phyloP scores from a whole-genome alignment of 2,329 filamentous ascomycete genomes.

The Pyrenochaeta sp. region DNA sequence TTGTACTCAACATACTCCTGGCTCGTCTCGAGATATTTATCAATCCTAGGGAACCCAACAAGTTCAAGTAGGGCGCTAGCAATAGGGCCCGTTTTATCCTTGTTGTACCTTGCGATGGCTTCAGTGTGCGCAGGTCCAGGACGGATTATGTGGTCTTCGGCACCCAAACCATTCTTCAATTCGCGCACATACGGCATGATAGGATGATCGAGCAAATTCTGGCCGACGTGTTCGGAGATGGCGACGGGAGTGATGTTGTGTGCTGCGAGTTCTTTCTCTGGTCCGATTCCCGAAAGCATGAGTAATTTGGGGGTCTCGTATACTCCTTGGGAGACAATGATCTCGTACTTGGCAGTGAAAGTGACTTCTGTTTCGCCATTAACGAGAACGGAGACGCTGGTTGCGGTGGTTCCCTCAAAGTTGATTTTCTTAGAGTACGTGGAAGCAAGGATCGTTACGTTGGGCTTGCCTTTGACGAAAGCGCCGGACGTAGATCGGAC shows the following conservation, averaged over 20 bases:
- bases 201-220: slow-evolving; percentile 66
- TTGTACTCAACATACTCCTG: slow-evolving; percentile 58
- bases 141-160: slow-evolving; percentile 57
- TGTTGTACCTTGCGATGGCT: slow-evolving; percentile 47
- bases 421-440: slow-evolving; percentile 63
- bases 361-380: slow-evolving; percentile 53
- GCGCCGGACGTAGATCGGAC: slow-evolving; percentile 61
- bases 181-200: slow-evolving; percentile 42
- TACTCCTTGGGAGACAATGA: slow-evolving; percentile 52
- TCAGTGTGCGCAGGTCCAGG: slow-evolving; percentile 44
- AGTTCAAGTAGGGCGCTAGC: slow-evolving; percentile 59
- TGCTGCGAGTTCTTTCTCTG: slow-evolving; percentile 58
- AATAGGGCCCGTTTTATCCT: slow-evolving; percentile 53
- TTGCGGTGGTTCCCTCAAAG: slow-evolving; percentile 57
- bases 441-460: slow-evolving; percentile 61
- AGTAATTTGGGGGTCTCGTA: slow-evolving; percentile 70
- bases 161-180: slow-evolving; percentile 59
- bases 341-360: slow-evolving; percentile 23
- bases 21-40: slow-evolving; percentile 61
- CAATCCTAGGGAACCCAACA: slow-evolving; percentile 66
- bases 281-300: slow-evolving; percentile 68
- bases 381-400: slow-evolving; percentile 59
- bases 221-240: slow-evolving; percentile 67
- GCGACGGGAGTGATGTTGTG: slow-evolving; percentile 61
- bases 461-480: slow-evolving; percentile 62